Percentiles rank a stretch among this genome's conserved stretches.
Conservation (phyloP, 2,329 filamentous ascomycete species). For the Aotearoamyces nothofagi region DNA sequence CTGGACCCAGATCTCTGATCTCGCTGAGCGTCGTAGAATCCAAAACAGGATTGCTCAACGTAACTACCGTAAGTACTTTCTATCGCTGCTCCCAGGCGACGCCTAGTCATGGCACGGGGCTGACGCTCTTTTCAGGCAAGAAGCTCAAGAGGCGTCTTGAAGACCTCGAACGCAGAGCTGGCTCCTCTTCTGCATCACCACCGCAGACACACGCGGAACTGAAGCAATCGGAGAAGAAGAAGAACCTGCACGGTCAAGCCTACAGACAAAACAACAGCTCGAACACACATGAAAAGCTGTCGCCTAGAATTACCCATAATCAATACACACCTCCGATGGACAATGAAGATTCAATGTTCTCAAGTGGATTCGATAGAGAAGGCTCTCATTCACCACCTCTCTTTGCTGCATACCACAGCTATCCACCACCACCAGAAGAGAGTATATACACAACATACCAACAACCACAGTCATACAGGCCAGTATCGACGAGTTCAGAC, state of each 20-base stretch:
- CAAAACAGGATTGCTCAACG: slow-evolving; percentile 96
- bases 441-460: slow-evolving; percentile 44
- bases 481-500: slow-evolving; percentile 31
- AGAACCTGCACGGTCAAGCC: slow-evolving; percentile 14
- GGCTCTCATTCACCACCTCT: slow-evolving; percentile 58
- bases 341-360: slow-evolving; percentile 52
- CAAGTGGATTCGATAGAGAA: slow-evolving; percentile 49
- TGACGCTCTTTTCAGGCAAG: slow-evolving; percentile 45
- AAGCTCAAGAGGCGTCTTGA: slow-evolving; percentile 83
- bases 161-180: slow-evolving; percentile 68
- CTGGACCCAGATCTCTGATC: slow-evolving; percentile 97
- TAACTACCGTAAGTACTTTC: slow-evolving; percentile 72
- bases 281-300: slow-evolving; percentile 10
- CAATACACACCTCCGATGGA: slow-evolving; percentile 49
- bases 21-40: slow-evolving; percentile 84
- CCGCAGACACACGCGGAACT: slow-evolving; percentile 34
- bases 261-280: slow-evolving; percentile 15
- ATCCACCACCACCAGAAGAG: slow-evolving; percentile 50
- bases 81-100: not conserved
- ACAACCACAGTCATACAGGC: slow-evolving; percentile 34
- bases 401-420: slow-evolving; percentile 48
- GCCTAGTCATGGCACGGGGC: not conserved
- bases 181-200: slow-evolving; percentile 40
- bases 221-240: slow-evolving; percentile 14
- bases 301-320: slow-evolving; percentile 22